Evolutionary conservation across 495 filamentous ascomycete genomes (phyloP).

Genomic region (Neurospora africana): DNA sequence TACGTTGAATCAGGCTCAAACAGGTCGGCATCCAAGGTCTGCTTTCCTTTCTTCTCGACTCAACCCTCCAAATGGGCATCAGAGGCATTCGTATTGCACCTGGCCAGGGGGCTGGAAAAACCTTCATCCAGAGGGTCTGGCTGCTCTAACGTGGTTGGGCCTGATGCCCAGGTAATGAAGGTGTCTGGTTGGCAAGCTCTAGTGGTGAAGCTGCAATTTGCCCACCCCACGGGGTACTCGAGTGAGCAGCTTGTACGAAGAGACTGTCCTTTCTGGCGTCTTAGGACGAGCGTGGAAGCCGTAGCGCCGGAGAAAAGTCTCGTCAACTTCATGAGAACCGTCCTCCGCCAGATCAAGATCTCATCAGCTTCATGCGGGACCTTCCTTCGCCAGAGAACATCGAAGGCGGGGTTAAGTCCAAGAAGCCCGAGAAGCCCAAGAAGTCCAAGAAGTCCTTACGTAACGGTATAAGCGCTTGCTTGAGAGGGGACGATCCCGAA

Average conservation of each 20-base stretch:
- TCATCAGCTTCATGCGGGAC: too few species aligned
- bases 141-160: too few species aligned
- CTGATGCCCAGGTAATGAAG: too few species aligned
- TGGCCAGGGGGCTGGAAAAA: too few species aligned
- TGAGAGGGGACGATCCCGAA: too few species aligned
- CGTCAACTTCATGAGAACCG: background rate
- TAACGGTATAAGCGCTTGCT: too few species aligned
- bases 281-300: background rate
- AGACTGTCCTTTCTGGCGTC: background rate
- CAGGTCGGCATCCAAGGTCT: background rate
- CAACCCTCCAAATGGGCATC: too few species aligned
- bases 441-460: background rate
- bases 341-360: background rate
- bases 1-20: conserved; percentile 5
- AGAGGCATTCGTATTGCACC: too few species aligned
- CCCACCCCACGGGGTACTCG: background rate
- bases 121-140: too few species aligned
- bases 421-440: background rate
- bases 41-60: background rate
- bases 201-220: conserved; percentile 1
- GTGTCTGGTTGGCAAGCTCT: too few species aligned
- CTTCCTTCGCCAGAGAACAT: background rate
- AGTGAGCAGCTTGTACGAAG: conserved; percentile 7
- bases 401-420: background rate
- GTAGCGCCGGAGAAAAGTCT: too few species aligned